A percentile compares a stretch with the other conserved stretches of the same genome.
Evolutionary conservation across 371 early-diverging fungal genomes (phyloP).

Genomic region (Vairimorpha apis): DNA sequence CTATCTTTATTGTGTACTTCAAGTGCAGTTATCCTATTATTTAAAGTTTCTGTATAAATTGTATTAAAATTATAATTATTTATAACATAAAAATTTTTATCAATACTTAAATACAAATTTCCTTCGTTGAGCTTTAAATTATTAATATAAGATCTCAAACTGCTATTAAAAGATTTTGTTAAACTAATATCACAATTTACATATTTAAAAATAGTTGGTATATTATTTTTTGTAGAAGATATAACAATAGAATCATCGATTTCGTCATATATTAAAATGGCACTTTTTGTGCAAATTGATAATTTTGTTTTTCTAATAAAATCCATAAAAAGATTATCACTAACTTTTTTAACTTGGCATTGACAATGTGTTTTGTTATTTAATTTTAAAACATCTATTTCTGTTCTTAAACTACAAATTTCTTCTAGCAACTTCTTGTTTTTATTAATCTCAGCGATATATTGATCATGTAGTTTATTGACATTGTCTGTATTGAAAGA

Average conservation of each 20-base stretch:
- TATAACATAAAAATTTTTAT: conserved; percentile 31
- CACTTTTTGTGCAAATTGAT: neutral
- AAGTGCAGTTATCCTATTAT: conserved; percentile 24
- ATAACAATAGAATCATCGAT: neutral
- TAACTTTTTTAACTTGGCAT: neutral
- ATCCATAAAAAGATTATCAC: neutral
- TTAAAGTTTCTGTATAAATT: neutral
- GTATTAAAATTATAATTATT: conserved; percentile 27
- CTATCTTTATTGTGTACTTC: conserved; percentile 25
- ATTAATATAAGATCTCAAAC: conserved; percentile 14
- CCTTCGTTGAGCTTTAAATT: conserved; percentile 46
- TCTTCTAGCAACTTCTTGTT: conserved; percentile 24
- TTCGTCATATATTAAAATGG: neutral
- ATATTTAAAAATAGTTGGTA: neutral
- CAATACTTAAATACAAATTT: conserved; percentile 6
- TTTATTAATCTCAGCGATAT: conserved; percentile 24
- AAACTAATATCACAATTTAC: neutral
- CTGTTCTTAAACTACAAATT: conserved; percentile 16
- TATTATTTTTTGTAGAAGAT: neutral
- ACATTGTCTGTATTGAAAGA: conserved; percentile 40
- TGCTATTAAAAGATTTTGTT: neutral
- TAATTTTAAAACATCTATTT: conserved; percentile 32
- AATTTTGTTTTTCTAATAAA: neutral
- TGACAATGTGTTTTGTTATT: conserved; percentile 1
- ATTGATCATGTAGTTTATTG: conserved; percentile 23